Percentiles rank a stretch among this genome's conserved stretches.
phyloP scores from a whole-genome alignment of 306 rosid species.

The Fragaria iinumae region DNA sequence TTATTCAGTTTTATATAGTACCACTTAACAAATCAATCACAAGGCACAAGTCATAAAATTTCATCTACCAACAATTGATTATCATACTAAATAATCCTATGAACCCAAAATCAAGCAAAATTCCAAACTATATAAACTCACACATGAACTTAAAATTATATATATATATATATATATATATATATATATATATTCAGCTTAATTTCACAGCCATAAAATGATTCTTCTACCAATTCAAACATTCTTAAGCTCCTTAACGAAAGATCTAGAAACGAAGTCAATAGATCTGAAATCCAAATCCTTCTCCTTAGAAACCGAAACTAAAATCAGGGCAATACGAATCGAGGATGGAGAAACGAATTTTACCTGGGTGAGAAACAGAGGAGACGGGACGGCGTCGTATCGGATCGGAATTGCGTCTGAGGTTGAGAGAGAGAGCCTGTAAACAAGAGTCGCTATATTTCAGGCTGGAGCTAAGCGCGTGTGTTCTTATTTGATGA shows the following conservation, averaged over 20 bases:
- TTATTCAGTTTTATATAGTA: no score
- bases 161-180: not conserved
- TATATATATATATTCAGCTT: not conserved
- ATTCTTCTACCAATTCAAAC: not conserved
- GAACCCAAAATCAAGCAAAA: not conserved
- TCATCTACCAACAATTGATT: not conserved
- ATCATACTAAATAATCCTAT: not conserved
- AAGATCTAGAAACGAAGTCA: slow-evolving; percentile 11
- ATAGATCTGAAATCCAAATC: slow-evolving; percentile 18
- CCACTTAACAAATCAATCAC: not conserved
- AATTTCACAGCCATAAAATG: not conserved
- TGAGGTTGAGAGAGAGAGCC: slow-evolving; percentile 11
- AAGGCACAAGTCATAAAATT: not conserved
- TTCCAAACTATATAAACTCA: not conserved
- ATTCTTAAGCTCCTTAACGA: not conserved
- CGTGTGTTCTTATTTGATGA: not conserved
- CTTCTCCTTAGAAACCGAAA: not conserved
- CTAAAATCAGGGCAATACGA: not conserved
- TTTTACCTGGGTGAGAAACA: slow-evolving; percentile 1
- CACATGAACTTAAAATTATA: not conserved
- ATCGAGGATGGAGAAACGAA: not conserved
- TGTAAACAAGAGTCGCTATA: not conserved
- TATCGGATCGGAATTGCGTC: slow-evolving; percentile 19
- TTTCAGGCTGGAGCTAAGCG: not conserved
- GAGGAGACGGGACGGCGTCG: slow-evolving; percentile 6